A percentile compares a stretch with the other conserved stretches of the same genome.
Conservation (phyloP, 306 rosid species). For the Glycine tomentella region DNA sequence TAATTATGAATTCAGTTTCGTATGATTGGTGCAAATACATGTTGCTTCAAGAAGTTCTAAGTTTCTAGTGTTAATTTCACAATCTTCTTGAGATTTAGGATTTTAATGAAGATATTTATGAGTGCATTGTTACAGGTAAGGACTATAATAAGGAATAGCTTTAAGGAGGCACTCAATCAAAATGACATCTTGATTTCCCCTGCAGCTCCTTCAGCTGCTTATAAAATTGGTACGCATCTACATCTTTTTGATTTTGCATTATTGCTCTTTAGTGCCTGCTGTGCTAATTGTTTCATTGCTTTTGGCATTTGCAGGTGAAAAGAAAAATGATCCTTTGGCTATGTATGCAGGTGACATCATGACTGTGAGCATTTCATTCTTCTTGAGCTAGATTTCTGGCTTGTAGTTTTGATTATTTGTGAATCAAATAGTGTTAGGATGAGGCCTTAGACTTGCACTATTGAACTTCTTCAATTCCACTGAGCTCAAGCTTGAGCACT, state of each 20-base stretch:
- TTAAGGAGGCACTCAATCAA: slow-evolving; percentile 80
- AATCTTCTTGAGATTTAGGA: slow-evolving; percentile 25
- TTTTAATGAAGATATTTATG: slow-evolving; percentile 42
- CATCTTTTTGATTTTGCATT: slow-evolving; percentile 29
- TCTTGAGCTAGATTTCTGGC: slow-evolving; percentile 30
- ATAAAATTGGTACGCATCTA: slow-evolving; percentile 76
- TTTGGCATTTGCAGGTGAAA: slow-evolving; percentile 73
- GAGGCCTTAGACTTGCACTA: slow-evolving; percentile 24
- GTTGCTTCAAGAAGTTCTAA: slow-evolving; percentile 26
- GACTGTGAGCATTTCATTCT: slow-evolving; percentile 78
- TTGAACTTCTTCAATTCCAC: slow-evolving; percentile 14
- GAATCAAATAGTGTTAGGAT: slow-evolving; percentile 2
- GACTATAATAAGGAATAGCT: slow-evolving; percentile 86
- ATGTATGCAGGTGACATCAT: slow-evolving; percentile 98
- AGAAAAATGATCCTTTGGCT: slow-evolving; percentile 91
- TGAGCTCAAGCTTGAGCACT: slow-evolving; percentile 10
- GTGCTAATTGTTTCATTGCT: slow-evolving; percentile 40
- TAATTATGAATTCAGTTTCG: slow-evolving; percentile 38
- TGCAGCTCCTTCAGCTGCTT: slow-evolving; percentile 95
- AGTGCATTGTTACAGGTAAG: slow-evolving; percentile 75
- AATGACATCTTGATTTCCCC: slow-evolving; percentile 94
- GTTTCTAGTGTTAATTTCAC: slow-evolving; percentile 18
- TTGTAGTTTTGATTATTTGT: slow-evolving; percentile 7
- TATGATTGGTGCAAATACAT: slow-evolving; percentile 18
- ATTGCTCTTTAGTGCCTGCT: background rate